Evolutionary conservation across 2,329 filamentous ascomycete species (phyloP), one percentile per base, ranked within the genome.

Genomic region (Neoarthrinium moseri): DNA sequence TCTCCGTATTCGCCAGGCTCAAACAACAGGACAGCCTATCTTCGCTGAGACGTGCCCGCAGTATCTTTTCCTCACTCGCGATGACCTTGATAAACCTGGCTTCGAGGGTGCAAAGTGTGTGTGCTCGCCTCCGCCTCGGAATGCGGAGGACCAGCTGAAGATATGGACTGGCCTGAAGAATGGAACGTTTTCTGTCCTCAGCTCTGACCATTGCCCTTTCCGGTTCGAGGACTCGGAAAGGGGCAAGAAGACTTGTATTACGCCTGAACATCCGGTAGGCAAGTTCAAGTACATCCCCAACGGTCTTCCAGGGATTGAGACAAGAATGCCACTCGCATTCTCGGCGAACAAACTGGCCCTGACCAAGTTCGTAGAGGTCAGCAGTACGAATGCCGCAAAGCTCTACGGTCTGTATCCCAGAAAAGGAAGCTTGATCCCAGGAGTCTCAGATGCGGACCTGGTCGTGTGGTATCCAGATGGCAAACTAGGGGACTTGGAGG

Each of bases 251-350:
- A 68, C 68, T 1, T 70, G 68, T 46, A 66, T 78, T 49, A 71
- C 56, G 33, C 56, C 61, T 1, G 71, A 73, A 24, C 69, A 66
- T 46, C 75, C 75, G 1, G 49, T 66, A 6, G 62, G 62, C 29
- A 67, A 69, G 36, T 83, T 83, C 61, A 71, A 72, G 36, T 73
- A 78, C 46, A 79, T 83, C 32, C 78, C 80, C 6, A 83, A 83
- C 52, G 80, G 79, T 5, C 65, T 75, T 36, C 77, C 79, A 0
- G 80, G 79, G 1, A 68, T 83, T 21, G 80, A 83, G 61, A 83
- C 80, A 2, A 62, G 78, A 2, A 60, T 83, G 17, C 62, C 77
- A 0, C 61, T 81, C 4, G 66, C 69, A 0, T 62, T 80, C 24
- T 58, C 63, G 21, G 64, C 65, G 3, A 51, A 58, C 4, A 62